phyloP scores from a whole-genome alignment of 805 yeast species.

The Candida maltosa region DNA sequence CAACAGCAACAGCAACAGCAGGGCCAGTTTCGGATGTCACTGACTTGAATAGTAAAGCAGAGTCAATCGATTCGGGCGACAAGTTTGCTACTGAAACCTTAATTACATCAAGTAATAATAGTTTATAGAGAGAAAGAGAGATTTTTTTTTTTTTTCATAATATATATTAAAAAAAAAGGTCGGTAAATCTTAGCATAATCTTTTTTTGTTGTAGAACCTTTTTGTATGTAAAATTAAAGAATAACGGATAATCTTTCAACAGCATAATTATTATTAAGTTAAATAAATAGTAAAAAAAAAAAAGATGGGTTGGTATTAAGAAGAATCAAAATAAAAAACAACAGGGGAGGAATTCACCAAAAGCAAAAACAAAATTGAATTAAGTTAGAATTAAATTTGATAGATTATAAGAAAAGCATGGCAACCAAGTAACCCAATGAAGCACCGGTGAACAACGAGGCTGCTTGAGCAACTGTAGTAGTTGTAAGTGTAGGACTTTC shows the following conservation, averaged over 20 bases:
- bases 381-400: background rate
- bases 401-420: constrained; percentile 2
- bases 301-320: too few relatives aligned
- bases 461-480: constrained; percentile 5
- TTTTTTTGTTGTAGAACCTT: background rate
- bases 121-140: too few relatives aligned
- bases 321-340: background rate
- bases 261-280: too few relatives aligned
- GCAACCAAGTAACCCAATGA: constrained; percentile 4
- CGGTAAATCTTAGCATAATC: background rate
- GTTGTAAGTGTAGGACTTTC: constrained; percentile 2
- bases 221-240: background rate
- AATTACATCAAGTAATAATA: constrained; percentile 2
- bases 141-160: too few relatives aligned
- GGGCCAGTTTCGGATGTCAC: background rate
- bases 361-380: background rate
- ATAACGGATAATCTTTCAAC: too few relatives aligned
- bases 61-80: constrained; percentile 8
- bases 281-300: too few relatives aligned
- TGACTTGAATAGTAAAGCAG: constrained; percentile 7
- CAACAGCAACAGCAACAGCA: background rate
- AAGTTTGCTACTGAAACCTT: constrained; percentile 2
- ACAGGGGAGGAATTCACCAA: too few relatives aligned
- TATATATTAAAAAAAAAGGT: too few relatives aligned
- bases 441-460: constrained; percentile 4